Base-by-base conservation (phyloP, 108 stramenopile species). In the Aureococcus anophagefferens region DNA sequence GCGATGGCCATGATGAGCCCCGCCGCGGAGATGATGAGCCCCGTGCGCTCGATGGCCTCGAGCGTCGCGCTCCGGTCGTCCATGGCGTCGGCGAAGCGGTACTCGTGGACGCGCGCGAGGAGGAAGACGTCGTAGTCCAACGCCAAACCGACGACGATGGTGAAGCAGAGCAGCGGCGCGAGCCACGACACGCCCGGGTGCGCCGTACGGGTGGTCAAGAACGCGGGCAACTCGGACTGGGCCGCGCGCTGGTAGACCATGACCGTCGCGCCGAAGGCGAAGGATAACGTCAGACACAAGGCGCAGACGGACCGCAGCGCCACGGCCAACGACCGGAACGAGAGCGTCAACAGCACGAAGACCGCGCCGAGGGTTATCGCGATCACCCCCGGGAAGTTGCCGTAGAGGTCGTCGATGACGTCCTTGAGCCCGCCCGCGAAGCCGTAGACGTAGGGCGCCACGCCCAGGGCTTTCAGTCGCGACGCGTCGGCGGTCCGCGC, bases 121-220 rank as follows among this genome's bases (percentile, higher is more conserved):
- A 82, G 66, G 51, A 85, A 81, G 32, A 80, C 68, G 72, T 85
- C 82, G 62, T 85, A 83, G 69, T 84, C 83, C 36, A 80, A 63
- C 0, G 71, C 79, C 16, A 84, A 74, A 30, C 85, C 85, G 21
- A 83, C 85, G 65, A 78, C 66, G 46, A 85, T 78, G 30, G 78
- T 74, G 72, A 85, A 83, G 29, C 73, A 73, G 72, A 85, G 67
- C 62, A 85, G 73, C 4, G 81, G 82, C 32, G 75, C 77, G 21
- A 82, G 72, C 81, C 81, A 85, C 14, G 71, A 80, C 36, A 85
- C 33, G 62, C 74, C 51, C 21, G 21, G 51, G 51, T 59, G 7
- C 14, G 51, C 51, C 21, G 21, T 68, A 15, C 72, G 68, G 17
- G 73, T 71, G 33, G 33, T 45, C 30, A 21, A 40, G 34, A 51